Percentiles rank a stretch among this genome's conserved stretches.
These are phyloP conservation scores for Fusarium virguliforme DNA, from an alignment of 2,329 filamentous ascomycete genomes.

Conservation along the genomic window DNA sequence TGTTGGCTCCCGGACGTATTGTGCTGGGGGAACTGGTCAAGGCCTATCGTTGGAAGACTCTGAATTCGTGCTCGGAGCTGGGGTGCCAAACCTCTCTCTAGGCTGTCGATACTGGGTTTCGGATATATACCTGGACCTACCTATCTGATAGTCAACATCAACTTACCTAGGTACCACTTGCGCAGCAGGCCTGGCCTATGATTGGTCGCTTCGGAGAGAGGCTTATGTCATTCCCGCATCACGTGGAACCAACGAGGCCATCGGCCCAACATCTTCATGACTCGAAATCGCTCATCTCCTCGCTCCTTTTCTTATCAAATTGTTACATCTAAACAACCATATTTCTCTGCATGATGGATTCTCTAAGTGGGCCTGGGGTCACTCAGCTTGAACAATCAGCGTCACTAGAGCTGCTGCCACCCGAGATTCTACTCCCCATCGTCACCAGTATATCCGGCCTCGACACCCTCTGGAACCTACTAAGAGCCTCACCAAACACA, in stretches of 20 bases:
- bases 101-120: no score
- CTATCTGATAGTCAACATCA: no score
- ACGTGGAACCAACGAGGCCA: background rate
- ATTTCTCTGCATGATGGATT: background rate
- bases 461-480: conserved; percentile 36
- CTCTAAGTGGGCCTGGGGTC: background rate
- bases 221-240: background rate
- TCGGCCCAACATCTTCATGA: background rate
- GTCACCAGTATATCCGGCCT: conserved; percentile 28
- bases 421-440: conserved; percentile 33
- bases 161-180: no score
- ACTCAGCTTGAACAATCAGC: background rate
- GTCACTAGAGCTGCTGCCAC: conserved; percentile 30
- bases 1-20: background rate
- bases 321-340: background rate
- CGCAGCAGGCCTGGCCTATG: background rate
- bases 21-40: background rate
- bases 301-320: background rate
- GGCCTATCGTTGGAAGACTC: background rate
- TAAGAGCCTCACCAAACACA: conserved; percentile 29
- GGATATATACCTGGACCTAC: no score
- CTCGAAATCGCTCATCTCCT: background rate
- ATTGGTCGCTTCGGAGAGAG: background rate
- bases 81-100: background rate
- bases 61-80: background rate